Conservation (phyloP, 352 stramenopile species). For the Pythium monospermum region DNA sequence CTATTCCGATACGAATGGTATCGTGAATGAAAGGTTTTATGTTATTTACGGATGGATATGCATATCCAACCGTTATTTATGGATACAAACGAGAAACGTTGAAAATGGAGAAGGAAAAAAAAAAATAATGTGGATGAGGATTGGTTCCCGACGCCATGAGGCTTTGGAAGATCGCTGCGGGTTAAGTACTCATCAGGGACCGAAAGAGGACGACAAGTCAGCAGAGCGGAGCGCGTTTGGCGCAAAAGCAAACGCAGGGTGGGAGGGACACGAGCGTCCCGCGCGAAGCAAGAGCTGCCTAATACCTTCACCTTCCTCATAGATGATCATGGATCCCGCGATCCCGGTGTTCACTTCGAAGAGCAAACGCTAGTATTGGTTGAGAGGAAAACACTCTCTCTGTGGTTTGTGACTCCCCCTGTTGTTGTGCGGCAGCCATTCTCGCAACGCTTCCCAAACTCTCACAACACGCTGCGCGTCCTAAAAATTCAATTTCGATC, state of each 20-base stretch:
- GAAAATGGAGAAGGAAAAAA: not conserved
- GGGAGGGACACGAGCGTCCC: conserved; percentile 1
- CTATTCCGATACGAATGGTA: conserved; percentile 1
- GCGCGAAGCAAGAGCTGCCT: not conserved
- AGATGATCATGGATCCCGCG: conserved; percentile 75
- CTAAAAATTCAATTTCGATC: conserved; percentile 1
- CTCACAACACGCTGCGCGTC: conserved; percentile 6
- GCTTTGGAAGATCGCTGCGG: conserved; percentile 25
- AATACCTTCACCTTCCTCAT: conserved; percentile 76
- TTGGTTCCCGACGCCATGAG: conserved; percentile 39
- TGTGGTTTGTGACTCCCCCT: too few relatives aligned
- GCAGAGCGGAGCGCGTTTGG: conserved; percentile 10
- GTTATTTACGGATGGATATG: conserved; percentile 8
- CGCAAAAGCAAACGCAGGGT: conserved; percentile 14
- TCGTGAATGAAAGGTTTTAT: not conserved
- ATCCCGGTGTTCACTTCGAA: conserved; percentile 52
- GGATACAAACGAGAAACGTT: not conserved
- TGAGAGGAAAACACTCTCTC: not conserved
- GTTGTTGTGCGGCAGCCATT: not conserved
- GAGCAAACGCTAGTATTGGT: conserved; percentile 40
- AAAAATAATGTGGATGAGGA: conserved; percentile 32
- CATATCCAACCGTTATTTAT: not conserved
- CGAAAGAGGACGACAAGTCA: not conserved
- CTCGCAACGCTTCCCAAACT: conserved; percentile 10
- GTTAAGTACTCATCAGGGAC: conserved; percentile 58